These are phyloP conservation scores for Talaromyces verruculosus DNA, from an alignment of 2,329 filamentous ascomycete genomes.

Conservation along the genomic window DNA sequence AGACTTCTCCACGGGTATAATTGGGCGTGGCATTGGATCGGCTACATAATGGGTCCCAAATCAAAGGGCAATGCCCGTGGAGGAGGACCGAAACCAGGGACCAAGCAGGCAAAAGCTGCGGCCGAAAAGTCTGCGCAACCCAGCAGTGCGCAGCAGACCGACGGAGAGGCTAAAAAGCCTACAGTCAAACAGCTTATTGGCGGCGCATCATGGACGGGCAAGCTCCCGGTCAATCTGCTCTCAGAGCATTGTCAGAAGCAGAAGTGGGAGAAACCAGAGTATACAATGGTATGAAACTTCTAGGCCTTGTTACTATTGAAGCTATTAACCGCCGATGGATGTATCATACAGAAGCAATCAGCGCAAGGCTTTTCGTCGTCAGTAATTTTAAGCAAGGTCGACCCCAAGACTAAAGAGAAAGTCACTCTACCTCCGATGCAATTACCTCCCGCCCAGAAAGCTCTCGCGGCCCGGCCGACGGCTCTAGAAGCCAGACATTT, in stretches of 20 bases:
- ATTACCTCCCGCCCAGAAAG: slow-evolving; percentile 72
- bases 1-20: slow-evolving; percentile 29
- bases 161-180: slow-evolving; percentile 55
- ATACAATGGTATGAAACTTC: slow-evolving; percentile 64
- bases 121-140: slow-evolving; percentile 35
- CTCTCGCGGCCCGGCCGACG: slow-evolving; percentile 72
- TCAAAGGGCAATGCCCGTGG: slow-evolving; percentile 40
- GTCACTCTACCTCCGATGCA: slow-evolving; percentile 77
- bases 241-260: slow-evolving; percentile 95
- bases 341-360: slow-evolving; percentile 55
- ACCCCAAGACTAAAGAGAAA: slow-evolving; percentile 79
- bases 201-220: slow-evolving; percentile 94
- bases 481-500: slow-evolving; percentile 91
- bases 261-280: slow-evolving; percentile 92
- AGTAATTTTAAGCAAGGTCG: slow-evolving; percentile 70
- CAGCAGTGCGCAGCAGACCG: slow-evolving; percentile 37
- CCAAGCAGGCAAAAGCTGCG: slow-evolving; percentile 43
- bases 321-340: not conserved
- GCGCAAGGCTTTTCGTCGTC: slow-evolving; percentile 74
- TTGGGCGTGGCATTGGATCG: slow-evolving; percentile 13
- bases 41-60: slow-evolving; percentile 41
- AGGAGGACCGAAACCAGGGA: slow-evolving; percentile 42
- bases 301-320: not conserved
- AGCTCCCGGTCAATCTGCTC: slow-evolving; percentile 88
- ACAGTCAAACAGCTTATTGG: slow-evolving; percentile 77